phyloP scores from a whole-genome alignment of 768 basidiomycete species.

The Sporobolomyces pararoseus region DNA sequence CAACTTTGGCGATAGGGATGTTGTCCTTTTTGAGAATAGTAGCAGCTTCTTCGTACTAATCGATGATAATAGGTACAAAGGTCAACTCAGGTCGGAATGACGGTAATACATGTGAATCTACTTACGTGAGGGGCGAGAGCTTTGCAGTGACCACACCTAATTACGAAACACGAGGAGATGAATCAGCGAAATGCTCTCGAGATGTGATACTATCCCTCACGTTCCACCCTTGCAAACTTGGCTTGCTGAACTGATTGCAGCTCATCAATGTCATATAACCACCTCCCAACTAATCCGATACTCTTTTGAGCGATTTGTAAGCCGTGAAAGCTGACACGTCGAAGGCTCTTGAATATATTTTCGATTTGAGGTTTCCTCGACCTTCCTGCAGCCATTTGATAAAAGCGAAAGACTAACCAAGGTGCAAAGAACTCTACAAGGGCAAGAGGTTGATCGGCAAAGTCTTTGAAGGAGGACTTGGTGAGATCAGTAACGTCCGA shows the following conservation, averaged over 20 bases:
- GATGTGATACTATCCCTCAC: background rate
- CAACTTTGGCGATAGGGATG: conserved; percentile 91
- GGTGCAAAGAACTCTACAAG: conserved; percentile 93
- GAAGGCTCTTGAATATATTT: conserved; percentile 3
- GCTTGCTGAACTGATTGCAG: background rate
- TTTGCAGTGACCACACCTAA: conserved; percentile 46
- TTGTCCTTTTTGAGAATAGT: conserved; percentile 82
- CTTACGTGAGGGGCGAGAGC: conserved; percentile 43
- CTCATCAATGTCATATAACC: too few species aligned
- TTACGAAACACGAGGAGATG: background rate
- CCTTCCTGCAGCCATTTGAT: too few species aligned
- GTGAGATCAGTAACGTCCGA: conserved; percentile 77
- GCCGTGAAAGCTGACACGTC: conserved; percentile 1
- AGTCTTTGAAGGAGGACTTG: conserved; percentile 32
- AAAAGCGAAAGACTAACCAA: conserved; percentile 34
- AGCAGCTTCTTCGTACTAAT: conserved; percentile 60
- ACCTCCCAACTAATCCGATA: too few species aligned
- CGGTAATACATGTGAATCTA: background rate
- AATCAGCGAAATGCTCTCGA: conserved; percentile 6
- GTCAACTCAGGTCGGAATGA: background rate
- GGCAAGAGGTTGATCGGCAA: conserved; percentile 38
- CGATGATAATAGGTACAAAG: background rate
- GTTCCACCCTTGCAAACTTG: background rate
- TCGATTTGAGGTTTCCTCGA: too few species aligned
- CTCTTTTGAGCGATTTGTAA: too few species aligned